These are phyloP conservation scores for Pichia terricola DNA, from an alignment of 1,139 yeast genomes.

Conservation along the genomic window DNA sequence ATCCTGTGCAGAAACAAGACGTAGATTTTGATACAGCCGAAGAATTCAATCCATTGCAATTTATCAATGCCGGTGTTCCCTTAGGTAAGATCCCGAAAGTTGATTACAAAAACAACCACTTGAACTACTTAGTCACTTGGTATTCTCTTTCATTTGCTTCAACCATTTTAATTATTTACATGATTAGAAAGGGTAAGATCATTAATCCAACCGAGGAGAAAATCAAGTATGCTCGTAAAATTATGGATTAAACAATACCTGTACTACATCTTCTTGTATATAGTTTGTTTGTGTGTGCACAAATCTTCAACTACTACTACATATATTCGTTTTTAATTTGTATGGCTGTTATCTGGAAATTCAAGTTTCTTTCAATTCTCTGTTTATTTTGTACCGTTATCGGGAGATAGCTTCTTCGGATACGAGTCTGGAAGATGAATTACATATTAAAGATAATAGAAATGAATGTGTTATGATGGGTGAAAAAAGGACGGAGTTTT, in stretches of 20 bases:
- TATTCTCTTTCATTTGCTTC: constrained; percentile 75
- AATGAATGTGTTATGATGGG: constrained; percentile 4
- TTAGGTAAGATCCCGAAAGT: constrained; percentile 74
- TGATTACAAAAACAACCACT: constrained; percentile 77
- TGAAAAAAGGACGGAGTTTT: constrained; percentile 5
- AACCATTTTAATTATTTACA: constrained; percentile 49
- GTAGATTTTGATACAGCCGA: constrained; percentile 17
- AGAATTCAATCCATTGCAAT: constrained; percentile 36
- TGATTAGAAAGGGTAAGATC: constrained; percentile 41
- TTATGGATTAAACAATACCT: constrained; percentile 10
- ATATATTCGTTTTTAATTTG: no score
- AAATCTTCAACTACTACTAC: no score
- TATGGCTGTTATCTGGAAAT: no score
- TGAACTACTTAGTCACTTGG: constrained; percentile 93
- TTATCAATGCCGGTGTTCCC: constrained; percentile 79
- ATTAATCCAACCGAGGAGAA: constrained; percentile 35
- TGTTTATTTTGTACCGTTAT: no score
- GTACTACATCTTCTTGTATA: no score
- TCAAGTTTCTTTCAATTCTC: no score
- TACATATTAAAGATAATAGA: constrained; percentile 3
- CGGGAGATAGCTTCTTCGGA: no score
- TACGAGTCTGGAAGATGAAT: constrained; percentile 1
- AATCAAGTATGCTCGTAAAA: constrained; percentile 34
- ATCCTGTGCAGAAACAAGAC: background rate
- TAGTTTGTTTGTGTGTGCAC: no score